These are phyloP conservation scores for Cetraspora pellucida DNA, from an alignment of 192 early-diverging fungal species.

Conservation along the genomic window DNA sequence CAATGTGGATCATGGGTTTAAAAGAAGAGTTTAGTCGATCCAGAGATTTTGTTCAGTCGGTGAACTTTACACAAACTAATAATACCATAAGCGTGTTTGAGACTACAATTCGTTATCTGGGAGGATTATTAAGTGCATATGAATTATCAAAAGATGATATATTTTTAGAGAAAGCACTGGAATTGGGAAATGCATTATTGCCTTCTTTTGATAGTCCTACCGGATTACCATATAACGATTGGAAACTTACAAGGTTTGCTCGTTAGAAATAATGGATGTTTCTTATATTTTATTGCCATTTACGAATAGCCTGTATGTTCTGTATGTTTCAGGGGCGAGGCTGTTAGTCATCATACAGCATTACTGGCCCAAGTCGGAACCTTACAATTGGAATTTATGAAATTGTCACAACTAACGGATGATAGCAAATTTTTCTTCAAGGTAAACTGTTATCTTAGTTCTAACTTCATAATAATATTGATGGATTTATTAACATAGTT, in stretches of 20 bases:
- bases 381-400: slow-evolving; percentile 81
- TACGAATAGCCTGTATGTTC: too few relatives aligned
- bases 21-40: slow-evolving; percentile 77
- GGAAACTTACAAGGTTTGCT: slow-evolving; percentile 52
- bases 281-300: too few relatives aligned
- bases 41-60: slow-evolving; percentile 59
- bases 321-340: too few relatives aligned
- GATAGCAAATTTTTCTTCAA: slow-evolving; percentile 65
- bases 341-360: neutral
- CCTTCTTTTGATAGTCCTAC: slow-evolving; percentile 75
- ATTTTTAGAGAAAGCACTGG: slow-evolving; percentile 69
- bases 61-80: slow-evolving; percentile 57
- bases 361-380: slow-evolving; percentile 74
- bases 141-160: slow-evolving; percentile 74
- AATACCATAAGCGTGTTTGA: slow-evolving; percentile 75
- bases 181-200: slow-evolving; percentile 68
- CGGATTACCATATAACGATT: slow-evolving; percentile 68
- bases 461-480: neutral
- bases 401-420: slow-evolving; percentile 77
- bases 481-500: neutral
- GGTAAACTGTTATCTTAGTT: slow-evolving; percentile 37
- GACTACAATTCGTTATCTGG: slow-evolving; percentile 74
- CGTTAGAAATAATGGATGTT: too few relatives aligned
- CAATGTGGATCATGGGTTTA: slow-evolving; percentile 83
- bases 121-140: slow-evolving; percentile 81